Percentiles rank a stretch among this genome's conserved stretches.
Conservation (phyloP, 108 stramenopile species). For the Stephanodiscus triporus region DNA sequence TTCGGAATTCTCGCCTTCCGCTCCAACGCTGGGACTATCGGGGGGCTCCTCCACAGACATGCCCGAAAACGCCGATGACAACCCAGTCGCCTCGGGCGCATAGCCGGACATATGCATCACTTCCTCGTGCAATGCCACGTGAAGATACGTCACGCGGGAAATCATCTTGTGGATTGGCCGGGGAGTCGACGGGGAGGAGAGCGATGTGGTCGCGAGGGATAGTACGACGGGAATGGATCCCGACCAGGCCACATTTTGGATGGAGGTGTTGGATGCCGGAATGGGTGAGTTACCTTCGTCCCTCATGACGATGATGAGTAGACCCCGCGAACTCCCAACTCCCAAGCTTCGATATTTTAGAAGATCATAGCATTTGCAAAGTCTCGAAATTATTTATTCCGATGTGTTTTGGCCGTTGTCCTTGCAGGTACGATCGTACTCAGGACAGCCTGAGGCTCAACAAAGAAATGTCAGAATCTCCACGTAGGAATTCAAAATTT, state of each 20-base stretch:
- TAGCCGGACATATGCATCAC: slow-evolving; percentile 60
- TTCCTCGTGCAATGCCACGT: slow-evolving; percentile 67
- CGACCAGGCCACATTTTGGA: slow-evolving; percentile 60
- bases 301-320: not conserved
- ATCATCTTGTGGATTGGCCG: slow-evolving; percentile 70
- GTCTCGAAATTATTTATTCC: too few species aligned
- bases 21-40: slow-evolving; percentile 12
- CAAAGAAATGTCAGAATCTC: too few species aligned
- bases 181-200: slow-evolving; percentile 70
- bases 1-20: slow-evolving; percentile 1
- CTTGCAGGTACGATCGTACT: too few species aligned
- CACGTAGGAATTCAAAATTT: too few species aligned
- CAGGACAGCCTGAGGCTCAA: too few species aligned
- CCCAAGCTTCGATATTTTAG: too few species aligned
- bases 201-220: slow-evolving; percentile 66
- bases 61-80: slow-evolving; percentile 5
- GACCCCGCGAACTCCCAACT: too few species aligned
- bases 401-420: too few species aligned
- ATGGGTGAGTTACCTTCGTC: not conserved
- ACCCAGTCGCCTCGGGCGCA: slow-evolving; percentile 57
- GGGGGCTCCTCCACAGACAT: slow-evolving; percentile 29
- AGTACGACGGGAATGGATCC: slow-evolving; percentile 74
- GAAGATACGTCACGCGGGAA: slow-evolving; percentile 68
- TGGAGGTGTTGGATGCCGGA: slow-evolving; percentile 37
- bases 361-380: too few species aligned